A percentile compares a stretch with the other conserved stretches of the same genome.
Conservation (phyloP, 75 land plant species). For the Cunninghamia lanceolata region DNA sequence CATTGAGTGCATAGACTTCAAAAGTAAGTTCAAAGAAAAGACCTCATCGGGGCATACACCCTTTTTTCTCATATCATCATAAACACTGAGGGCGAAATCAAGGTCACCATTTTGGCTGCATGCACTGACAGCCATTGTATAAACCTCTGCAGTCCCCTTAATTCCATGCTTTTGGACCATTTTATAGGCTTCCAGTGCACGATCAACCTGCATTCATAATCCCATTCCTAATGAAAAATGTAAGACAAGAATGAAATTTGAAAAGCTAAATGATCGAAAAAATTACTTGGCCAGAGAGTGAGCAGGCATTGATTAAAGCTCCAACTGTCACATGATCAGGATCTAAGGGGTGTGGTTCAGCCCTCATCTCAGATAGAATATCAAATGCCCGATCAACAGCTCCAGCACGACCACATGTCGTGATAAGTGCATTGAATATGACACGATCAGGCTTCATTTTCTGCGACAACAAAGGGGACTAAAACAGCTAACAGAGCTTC, state of each 20-base stretch:
- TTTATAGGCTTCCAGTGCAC: slow-evolving; percentile 81
- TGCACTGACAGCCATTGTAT: slow-evolving; percentile 88
- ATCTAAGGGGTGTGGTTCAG: slow-evolving; percentile 66
- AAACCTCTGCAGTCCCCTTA: slow-evolving; percentile 76
- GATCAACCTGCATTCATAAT: slow-evolving; percentile 46
- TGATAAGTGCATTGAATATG: slow-evolving; percentile 93
- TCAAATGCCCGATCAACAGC: slow-evolving; percentile 97
- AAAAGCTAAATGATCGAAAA: neutral
- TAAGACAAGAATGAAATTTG: neutral
- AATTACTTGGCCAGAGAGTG: slow-evolving; percentile 68
- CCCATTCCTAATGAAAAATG: slow-evolving; percentile 1
- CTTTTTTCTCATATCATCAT: slow-evolving; percentile 69
- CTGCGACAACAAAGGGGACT: slow-evolving; percentile 44
- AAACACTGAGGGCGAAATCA: slow-evolving; percentile 62
- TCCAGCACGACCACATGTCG: slow-evolving; percentile 96
- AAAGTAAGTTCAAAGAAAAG: neutral
- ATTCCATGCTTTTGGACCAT: slow-evolving; percentile 69
- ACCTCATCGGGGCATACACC: slow-evolving; percentile 94
- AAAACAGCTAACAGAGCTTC: neutral
- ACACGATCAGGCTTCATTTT: slow-evolving; percentile 93
- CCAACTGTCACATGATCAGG: slow-evolving; percentile 97
- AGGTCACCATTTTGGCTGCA: slow-evolving; percentile 82
- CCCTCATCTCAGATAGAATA: slow-evolving; percentile 85
- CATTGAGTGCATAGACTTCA: slow-evolving; percentile 4
- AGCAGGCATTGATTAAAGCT: slow-evolving; percentile 81